Base-by-base conservation (phyloP, 768 basidiomycete species). In the Trametes gibbosa region DNA sequence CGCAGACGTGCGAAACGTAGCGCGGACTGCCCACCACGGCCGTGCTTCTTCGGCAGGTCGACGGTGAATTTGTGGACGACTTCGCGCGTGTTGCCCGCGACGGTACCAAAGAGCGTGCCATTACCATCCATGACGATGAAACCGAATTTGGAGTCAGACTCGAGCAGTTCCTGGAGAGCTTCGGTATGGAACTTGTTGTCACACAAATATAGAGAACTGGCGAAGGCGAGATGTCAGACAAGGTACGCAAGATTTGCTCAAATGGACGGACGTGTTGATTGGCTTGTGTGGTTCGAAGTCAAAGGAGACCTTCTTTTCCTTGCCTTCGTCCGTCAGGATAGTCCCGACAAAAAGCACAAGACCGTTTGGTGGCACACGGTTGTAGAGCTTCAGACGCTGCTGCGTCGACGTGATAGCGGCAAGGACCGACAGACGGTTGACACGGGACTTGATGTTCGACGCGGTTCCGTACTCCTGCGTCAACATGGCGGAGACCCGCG, bases 41-140 rank as follows among this genome's bases (percentile, higher is more conserved):
- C 96, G 74, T 98, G 97, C 80, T 99, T 99, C 81, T 99, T 99
- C 42, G 97, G 97, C 10, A 98, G 83, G 75, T 98, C 97, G 71
- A 99, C 97, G 19, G 93, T 93, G 79, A 98, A 98, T 75, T 98
- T 98, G 79, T 99, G 97, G 56, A 96, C 81, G 52, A 99, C 85
- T 65, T 98, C 95, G 63, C 97, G 93, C 19, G 97, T 96, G 75
- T 98, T 98, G 48, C 97, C 97, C 0, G 96, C 86, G 56, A 99
- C 84, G 4, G 90, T 91, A 58, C 97, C 97, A 67, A 98, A 98
- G 35, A 99, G 87, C 5, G 94, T 91, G 37, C 96, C 96, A 74
- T 97, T 98, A 79, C 94, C 92, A 69, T 97, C 96, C 96, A 98
- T 98, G 70, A 98, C 93, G 73, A 99, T 97, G 81, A 99, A 99